Evolutionary conservation across 1,284 basidiomycete species (phyloP).

Genomic region (Leccinum solheimii): DNA sequence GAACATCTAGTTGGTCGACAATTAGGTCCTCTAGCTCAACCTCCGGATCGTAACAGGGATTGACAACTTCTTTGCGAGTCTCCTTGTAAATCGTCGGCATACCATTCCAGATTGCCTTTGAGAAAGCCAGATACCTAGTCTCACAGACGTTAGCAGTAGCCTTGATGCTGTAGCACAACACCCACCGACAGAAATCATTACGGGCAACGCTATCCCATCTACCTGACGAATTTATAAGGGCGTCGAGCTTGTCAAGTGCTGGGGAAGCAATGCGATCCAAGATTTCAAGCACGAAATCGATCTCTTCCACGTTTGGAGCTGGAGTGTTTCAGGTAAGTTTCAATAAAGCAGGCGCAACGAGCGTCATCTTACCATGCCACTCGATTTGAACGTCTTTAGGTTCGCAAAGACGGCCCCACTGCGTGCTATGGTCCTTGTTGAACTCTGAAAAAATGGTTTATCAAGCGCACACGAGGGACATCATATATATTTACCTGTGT

Average conservation of each 20-base stretch:
- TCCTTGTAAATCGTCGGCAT: constrained; percentile 69
- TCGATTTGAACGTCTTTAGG: constrained; percentile 79
- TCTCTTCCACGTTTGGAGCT: constrained; percentile 72
- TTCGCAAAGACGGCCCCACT: constrained; percentile 87
- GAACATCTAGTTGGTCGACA: constrained; percentile 60
- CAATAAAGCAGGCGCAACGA: background rate
- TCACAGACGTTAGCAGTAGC: constrained; percentile 5
- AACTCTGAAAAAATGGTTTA: constrained; percentile 51
- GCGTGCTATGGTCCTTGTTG: constrained; percentile 67
- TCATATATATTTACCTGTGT: constrained; percentile 53
- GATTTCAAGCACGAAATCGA: constrained; percentile 68
- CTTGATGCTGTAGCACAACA: constrained; percentile 5
- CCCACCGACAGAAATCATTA: constrained; percentile 92
- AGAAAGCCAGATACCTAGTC: constrained; percentile 60
- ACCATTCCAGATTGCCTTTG: constrained; percentile 70
- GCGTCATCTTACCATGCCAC: constrained; percentile 73
- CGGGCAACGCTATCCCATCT: constrained; percentile 74
- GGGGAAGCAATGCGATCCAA: constrained; percentile 66
- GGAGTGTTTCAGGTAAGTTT: constrained; percentile 33
- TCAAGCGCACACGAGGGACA: background rate
- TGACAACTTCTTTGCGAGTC: constrained; percentile 52
- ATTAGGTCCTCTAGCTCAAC: constrained; percentile 67
- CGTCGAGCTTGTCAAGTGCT: constrained; percentile 67
- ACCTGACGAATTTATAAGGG: constrained; percentile 54
- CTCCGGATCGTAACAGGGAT: constrained; percentile 59